A percentile compares a stretch with the other conserved stretches of the same genome.
Conservation (phyloP, 2,329 filamentous ascomycete genomes). For the Hirsutella rhossiliensis region DNA sequence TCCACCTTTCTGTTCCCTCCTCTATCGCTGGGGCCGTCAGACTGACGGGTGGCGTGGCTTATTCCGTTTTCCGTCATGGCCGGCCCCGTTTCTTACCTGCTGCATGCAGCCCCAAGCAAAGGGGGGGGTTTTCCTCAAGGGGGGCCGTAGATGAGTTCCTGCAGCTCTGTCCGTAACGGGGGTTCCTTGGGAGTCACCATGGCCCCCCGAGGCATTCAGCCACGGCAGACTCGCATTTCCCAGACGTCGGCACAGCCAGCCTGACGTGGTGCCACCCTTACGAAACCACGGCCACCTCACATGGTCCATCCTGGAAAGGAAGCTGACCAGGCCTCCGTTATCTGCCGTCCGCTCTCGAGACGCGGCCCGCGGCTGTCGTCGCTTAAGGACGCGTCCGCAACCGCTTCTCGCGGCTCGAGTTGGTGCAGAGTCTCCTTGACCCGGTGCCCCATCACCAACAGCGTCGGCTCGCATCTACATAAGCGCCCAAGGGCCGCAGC, state of each 20-base stretch:
- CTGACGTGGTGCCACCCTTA: background rate
- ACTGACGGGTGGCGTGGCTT: slow-evolving; percentile 4
- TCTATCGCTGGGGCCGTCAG: background rate
- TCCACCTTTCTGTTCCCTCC: background rate
- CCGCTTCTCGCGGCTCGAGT: background rate
- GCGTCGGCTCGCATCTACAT: background rate
- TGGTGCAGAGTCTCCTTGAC: background rate
- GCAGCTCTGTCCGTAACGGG: background rate
- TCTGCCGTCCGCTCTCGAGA: background rate
- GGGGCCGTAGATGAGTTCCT: background rate
- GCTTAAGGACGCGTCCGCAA: background rate
- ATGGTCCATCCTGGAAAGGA: background rate
- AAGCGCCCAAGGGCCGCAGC: background rate
- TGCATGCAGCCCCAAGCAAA: background rate
- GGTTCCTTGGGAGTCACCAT: background rate
- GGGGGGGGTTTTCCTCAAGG: background rate
- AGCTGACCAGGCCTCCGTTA: background rate
- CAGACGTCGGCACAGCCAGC: background rate
- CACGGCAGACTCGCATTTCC: no score
- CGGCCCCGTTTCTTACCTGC: background rate
- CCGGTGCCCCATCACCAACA: background rate
- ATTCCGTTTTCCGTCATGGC: background rate
- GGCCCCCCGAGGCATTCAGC: no score
- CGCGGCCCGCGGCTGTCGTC: background rate
- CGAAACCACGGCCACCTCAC: background rate